Base-by-base conservation (phyloP, 2,329 filamentous ascomycete species). In the Xylaria polymorpha region DNA sequence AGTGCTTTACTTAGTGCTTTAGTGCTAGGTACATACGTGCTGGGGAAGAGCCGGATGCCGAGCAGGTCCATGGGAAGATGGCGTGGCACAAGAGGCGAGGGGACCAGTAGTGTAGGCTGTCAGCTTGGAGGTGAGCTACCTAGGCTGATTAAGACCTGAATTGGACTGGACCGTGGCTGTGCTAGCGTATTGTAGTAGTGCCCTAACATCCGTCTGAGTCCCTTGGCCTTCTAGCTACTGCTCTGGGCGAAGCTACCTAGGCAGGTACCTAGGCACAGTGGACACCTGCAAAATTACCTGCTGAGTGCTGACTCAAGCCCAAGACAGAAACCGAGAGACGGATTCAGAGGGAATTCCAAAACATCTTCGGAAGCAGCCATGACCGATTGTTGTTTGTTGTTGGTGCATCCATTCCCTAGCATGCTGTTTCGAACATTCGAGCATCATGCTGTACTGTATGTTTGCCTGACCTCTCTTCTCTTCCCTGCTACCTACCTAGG, bases 151-250 rank as follows among this genome's bases (percentile, higher is more conserved):
- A n/a, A 32, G 35, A 39, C 67, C 29, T 6, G 48, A 67, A 37
- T 35, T 9, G 51, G 65, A 32, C 44, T 60, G 35, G 51, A 8
- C 15, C 61, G 68, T 71, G 68, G 68, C 68, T 71, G 68, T 66
- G 62, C 48, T 25, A 29, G 25, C 25, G 53, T 25, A 29, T 25
- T 55, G 39, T 55, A 55, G 39, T 55, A 55, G 46, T 20, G 59
- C 44, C 18, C 43, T 41, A 20, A 46, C 10, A n/a, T 9, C 10
- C 50, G 35, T 20, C 35, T 5, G 37, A 56, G 46, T 55, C 46
- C 39, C 61, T 68, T 61, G 61, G 66, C 66, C 39, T 4, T 37
- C 20, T 37, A 12, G 29, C 25, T 55, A 25, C 25, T 22, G 20
- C n/a, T 48, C 37, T 64, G 15, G 66, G 55, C 60, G n/a, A 56